Base-by-base conservation (phyloP, 1,284 basidiomycete genomes). In the Malassezia pachydermatis region DNA sequence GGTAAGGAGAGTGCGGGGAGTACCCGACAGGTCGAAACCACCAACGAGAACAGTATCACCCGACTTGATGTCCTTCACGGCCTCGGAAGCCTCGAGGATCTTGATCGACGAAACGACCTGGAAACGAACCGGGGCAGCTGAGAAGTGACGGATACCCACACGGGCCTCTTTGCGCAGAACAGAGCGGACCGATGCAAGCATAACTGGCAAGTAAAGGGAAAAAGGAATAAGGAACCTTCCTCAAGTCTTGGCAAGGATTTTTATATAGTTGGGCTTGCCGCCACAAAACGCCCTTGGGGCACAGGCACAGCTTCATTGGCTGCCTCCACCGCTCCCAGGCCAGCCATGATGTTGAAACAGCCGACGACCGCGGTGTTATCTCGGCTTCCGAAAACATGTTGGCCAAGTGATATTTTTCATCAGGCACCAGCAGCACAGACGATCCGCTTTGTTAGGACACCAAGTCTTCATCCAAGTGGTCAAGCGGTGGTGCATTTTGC, bases 11-110 rank as follows among this genome's bases (percentile, higher is more conserved):
- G 68, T 70, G 39, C 66, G 65, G 29, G 68, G 68, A 7, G 65
- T 65, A 10, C 68, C 68, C 46, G 67, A 68, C 4, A 71, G 65
- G 17, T 67, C 68, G 30, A 71, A 71, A 1, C 68, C 68, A 17
- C 63, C 62, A 8, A 60, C 61, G 32, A 71, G 60, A 9, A 71
- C 38, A 8, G 54, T 55, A 7, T 52, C 57, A 41, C 65, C 67
- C 4, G 62, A 33, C 8, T 41, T 29, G 44, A 71, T 65, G 47
- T 70, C 68, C 33, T 51, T 52, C 17, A 71, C 60, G 2, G 68
- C 68, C 37, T 68, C 64, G n/a, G 57, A 58, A 20, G 65, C 54
- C 3, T 47, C 29, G 38, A 46, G 58, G 16, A 70, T 43, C 46
- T 70, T 70, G 44, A 49, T 46, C 6, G 43, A 23, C 6, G 33